These are phyloP conservation scores for Alternaria infectoria DNA, from an alignment of 2,329 filamentous ascomycete species.

Conservation along the genomic window DNA sequence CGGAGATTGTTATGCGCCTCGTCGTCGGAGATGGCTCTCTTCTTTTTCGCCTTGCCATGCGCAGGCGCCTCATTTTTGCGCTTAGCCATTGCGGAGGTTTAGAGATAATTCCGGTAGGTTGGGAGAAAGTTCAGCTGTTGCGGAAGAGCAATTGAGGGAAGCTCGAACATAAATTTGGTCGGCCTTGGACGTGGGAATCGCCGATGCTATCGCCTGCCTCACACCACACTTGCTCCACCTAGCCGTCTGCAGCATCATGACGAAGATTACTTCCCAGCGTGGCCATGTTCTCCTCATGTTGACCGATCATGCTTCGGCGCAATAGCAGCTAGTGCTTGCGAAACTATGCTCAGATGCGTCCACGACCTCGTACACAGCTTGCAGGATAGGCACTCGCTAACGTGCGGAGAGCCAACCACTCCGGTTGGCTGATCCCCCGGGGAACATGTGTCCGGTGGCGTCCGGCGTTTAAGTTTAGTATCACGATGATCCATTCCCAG, in stretches of 20 bases:
- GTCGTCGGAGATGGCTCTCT: slow-evolving; percentile 50
- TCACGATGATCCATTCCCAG: not conserved
- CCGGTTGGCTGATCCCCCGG: slow-evolving; percentile 18
- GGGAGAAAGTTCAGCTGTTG: slow-evolving; percentile 4
- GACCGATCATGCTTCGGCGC: slow-evolving; percentile 8
- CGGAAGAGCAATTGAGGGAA: slow-evolving; percentile 2
- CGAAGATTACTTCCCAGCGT: slow-evolving; percentile 7
- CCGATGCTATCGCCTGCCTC: slow-evolving; percentile 16
- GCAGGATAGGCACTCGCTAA: slow-evolving; percentile 2
- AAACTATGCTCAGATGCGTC: not conserved
- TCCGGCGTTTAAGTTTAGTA: slow-evolving; percentile 2
- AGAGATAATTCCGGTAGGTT: slow-evolving; percentile 28
- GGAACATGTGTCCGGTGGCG: slow-evolving; percentile 4
- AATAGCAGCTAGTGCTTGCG: not conserved
- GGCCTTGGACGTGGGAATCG: slow-evolving; percentile 14
- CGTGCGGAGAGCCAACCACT: slow-evolving; percentile 19
- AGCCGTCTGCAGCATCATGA: slow-evolving; percentile 1
- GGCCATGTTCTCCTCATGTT: slow-evolving; percentile 2
- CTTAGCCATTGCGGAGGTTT: slow-evolving; percentile 38
- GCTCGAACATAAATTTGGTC: slow-evolving; percentile 20
- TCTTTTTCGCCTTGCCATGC: slow-evolving; percentile 53
- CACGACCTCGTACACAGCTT: not conserved
- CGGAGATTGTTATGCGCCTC: slow-evolving; percentile 50
- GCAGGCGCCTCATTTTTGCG: slow-evolving; percentile 50
- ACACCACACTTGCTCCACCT: slow-evolving; percentile 21